A percentile compares a stretch with the other conserved stretches of the same genome.
phyloP scores from a whole-genome alignment of 2,329 filamentous ascomycete species.

The Cytospora schulzeri region DNA sequence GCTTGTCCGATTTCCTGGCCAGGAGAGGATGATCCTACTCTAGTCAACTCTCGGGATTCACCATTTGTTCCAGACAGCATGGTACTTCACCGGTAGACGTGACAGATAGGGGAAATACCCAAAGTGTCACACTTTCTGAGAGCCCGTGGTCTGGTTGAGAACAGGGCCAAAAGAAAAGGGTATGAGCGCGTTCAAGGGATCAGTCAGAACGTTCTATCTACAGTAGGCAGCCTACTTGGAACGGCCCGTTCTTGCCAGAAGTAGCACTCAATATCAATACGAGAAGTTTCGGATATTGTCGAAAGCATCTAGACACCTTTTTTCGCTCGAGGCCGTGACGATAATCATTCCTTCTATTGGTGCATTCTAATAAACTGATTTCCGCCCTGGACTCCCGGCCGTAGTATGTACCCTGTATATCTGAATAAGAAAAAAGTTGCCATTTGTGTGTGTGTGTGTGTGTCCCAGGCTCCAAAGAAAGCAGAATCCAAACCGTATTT shows the following conservation, averaged over 20 bases:
- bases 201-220: neutral
- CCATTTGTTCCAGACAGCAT: neutral
- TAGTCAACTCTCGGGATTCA: neutral
- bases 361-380: neutral
- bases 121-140: neutral
- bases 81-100: neutral
- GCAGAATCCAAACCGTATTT: neutral
- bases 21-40: neutral
- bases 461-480: constrained; percentile 1
- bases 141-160: neutral
- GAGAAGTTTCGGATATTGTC: neutral
- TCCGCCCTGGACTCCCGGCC: neutral
- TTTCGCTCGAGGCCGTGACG: neutral
- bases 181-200: neutral
- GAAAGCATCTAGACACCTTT: no score
- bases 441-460: constrained; percentile 3
- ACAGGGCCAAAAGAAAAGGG: neutral
- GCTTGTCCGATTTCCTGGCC: neutral
- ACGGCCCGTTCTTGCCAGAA: neutral
- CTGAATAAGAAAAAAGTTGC: neutral
- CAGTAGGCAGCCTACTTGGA: neutral
- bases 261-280: neutral
- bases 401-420: neutral
- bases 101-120: neutral
- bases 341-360: neutral